Conservation (phyloP, 139 green algal genomes). For the Tetraselmis striata region DNA sequence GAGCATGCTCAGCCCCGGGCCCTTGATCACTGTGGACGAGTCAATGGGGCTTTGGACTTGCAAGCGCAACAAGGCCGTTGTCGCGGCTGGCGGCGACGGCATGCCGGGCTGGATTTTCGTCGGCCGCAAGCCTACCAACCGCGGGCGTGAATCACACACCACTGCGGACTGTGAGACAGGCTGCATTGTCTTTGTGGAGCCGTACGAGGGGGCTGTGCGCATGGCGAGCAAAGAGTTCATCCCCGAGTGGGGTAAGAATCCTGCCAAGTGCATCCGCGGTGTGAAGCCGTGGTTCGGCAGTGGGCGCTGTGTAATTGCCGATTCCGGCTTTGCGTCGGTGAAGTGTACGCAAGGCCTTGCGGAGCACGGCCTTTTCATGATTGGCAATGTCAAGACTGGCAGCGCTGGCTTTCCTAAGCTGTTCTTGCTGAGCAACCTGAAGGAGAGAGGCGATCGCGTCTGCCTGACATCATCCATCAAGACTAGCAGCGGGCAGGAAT, state of each 20-base stretch:
- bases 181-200: neutral
- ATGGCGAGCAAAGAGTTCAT: neutral
- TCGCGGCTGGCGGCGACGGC: neutral
- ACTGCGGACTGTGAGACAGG: neutral
- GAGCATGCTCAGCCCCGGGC: neutral
- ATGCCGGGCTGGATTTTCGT: neutral
- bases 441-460: neutral
- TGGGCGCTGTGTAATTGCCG: neutral
- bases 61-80: neutral
- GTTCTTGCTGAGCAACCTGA: neutral
- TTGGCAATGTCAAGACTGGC: neutral
- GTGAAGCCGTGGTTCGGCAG: neutral
- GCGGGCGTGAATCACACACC: neutral
- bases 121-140: neutral
- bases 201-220: neutral
- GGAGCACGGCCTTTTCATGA: neutral
- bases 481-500: neutral
- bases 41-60: neutral
- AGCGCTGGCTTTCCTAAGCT: neutral
- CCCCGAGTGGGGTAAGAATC: neutral
- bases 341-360: neutral
- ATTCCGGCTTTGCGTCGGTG: neutral
- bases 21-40: neutral
- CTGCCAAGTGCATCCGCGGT: neutral
- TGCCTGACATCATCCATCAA: neutral